Conservation (phyloP, 202 grass and related monocot genomes). For the Sporobolus alterniflorus region DNA sequence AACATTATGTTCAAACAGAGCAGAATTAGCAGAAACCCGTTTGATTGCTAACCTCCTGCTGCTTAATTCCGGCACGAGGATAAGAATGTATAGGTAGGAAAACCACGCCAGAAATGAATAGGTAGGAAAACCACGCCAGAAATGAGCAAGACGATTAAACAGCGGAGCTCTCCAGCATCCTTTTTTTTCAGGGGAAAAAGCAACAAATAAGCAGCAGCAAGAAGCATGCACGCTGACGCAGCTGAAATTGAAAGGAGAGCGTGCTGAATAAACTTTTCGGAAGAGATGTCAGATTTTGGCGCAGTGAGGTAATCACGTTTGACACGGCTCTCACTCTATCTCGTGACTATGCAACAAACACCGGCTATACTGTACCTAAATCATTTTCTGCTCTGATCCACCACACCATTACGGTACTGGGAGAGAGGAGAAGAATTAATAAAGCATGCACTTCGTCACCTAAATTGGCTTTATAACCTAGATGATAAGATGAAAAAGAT, state of each 20-base stretch:
- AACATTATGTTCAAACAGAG: too few species aligned
- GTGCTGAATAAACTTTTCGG: neutral
- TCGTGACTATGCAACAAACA: neutral
- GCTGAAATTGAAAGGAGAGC: neutral
- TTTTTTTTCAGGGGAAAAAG: too few species aligned
- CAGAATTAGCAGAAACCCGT: too few species aligned
- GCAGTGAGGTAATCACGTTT: slow-evolving; percentile 1
- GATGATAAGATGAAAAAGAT: too few species aligned
- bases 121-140: slow-evolving; percentile 16
- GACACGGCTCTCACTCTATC: slow-evolving; percentile 5
- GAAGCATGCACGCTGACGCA: slow-evolving; percentile 38
- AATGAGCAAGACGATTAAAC: neutral
- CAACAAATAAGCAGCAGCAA: neutral
- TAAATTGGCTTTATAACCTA: too few species aligned
- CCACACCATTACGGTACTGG: neutral
- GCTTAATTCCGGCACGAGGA: neutral
- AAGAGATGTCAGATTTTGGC: neutral
- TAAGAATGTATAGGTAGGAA: slow-evolving; percentile 12
- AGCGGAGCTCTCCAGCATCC: too few species aligned
- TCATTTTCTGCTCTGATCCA: slow-evolving; percentile 2
- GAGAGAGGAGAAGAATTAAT: neutral
- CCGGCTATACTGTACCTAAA: slow-evolving; percentile 11
- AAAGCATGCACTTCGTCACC: too few species aligned
- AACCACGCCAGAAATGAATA: slow-evolving; percentile 10
- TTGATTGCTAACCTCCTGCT: too few species aligned